Evolutionary conservation across 1,284 basidiomycete species (phyloP), one percentile per base, ranked within the genome.

Genomic region (Flammula alnicola): DNA sequence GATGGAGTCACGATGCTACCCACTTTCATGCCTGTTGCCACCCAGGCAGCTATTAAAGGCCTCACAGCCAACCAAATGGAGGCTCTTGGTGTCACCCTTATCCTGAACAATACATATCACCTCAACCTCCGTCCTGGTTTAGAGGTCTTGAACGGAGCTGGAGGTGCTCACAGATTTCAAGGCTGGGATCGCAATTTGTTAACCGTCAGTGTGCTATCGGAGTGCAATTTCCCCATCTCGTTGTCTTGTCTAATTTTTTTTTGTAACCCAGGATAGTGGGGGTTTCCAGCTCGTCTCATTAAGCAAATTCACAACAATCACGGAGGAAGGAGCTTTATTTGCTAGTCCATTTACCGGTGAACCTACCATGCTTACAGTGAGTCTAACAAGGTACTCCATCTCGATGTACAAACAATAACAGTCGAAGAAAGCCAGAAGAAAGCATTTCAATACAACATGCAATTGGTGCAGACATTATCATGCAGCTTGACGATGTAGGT

Each of bases 401-500:
- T 33, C n/a, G 48, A 20, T 46, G 9, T 45, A 16, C 17, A 14
- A 42, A 12, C 38, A 40, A 47, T 64, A 47, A 61, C 52, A 33
- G 23, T 35, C 12, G 32, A 48, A 52, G 53, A n/a, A 55, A 91
- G 84, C 90, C 91, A 32, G 90, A 93, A 69, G 86, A 91, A 71
- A 90, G 87, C 56, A 91, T 93, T 30, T 80, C 83, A n/a, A 86
- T 88, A 59, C 89, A 93, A 63, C 91, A 94, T 61, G 76, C 85
- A 4, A 93, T 94, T 37, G 91, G 91, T 4, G 88, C 86, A 12
- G 91, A 94, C 66, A 94, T 94, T 49, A 92, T 94, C 56, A 93
- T 93, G 91, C 91, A 93, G 63, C 75, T 93, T 10, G 91, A 93
- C 63, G 91, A 93, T 69, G 92, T 93, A 44, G 91, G 89, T 88